These are phyloP conservation scores for Colletotrichum sojae DNA, from an alignment of 2,329 filamentous ascomycete genomes.

Conservation along the genomic window DNA sequence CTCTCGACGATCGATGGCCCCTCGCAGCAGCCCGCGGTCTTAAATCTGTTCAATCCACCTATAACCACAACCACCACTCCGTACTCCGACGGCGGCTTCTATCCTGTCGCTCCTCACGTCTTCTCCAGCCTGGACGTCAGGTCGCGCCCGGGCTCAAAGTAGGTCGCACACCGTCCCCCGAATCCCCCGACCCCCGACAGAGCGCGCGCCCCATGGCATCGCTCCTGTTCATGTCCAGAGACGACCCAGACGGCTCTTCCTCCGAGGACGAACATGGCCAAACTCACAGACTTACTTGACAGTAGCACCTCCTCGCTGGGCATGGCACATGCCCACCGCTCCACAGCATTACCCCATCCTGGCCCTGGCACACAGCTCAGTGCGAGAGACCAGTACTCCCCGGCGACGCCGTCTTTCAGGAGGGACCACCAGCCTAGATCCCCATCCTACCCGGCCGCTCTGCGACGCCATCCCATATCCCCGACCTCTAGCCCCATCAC, in stretches of 20 bases:
- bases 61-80: slow-evolving; percentile 61
- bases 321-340: slow-evolving; percentile 71
- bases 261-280: slow-evolving; percentile 27
- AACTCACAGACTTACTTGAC: slow-evolving; percentile 53
- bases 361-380: slow-evolving; percentile 57
- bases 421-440: slow-evolving; percentile 67
- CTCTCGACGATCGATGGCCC: slow-evolving; percentile 68
- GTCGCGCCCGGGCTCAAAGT: slow-evolving; percentile 69
- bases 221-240: slow-evolving; percentile 13
- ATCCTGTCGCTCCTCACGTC: slow-evolving; percentile 60
- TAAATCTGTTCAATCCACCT: slow-evolving; percentile 67
- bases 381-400: slow-evolving; percentile 68
- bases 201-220: slow-evolving; percentile 27
- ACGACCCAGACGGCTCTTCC: slow-evolving; percentile 29
- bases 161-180: slow-evolving; percentile 52
- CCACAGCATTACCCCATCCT: slow-evolving; percentile 67
- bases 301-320: slow-evolving; percentile 66
- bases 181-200: not conserved
- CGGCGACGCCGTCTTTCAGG: slow-evolving; percentile 65
- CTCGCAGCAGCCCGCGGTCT: slow-evolving; percentile 64
- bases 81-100: slow-evolving; percentile 65
- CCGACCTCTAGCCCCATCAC: slow-evolving; percentile 63
- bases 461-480: slow-evolving; percentile 68
- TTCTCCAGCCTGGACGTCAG: slow-evolving; percentile 67
- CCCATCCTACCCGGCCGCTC: slow-evolving; percentile 62